Conservation (phyloP, 371 early-diverging fungal genomes). For the Mucor velutinosus region DNA sequence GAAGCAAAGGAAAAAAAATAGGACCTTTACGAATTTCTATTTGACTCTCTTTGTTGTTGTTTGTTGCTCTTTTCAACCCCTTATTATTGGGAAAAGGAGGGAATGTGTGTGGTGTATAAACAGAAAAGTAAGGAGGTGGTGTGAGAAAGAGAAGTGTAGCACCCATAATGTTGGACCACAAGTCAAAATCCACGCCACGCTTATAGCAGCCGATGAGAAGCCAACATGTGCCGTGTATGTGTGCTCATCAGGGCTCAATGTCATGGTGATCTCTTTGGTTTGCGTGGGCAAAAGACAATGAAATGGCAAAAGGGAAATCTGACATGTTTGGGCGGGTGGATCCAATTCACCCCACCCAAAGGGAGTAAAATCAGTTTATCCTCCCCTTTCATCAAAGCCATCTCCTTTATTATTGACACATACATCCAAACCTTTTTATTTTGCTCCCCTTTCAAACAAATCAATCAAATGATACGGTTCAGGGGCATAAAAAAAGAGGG, state of each 20-base stretch:
- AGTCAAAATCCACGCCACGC: neutral
- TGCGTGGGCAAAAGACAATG: neutral
- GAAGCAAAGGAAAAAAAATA: neutral
- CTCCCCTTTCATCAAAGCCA: neutral
- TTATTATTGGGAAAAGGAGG: slow-evolving; percentile 14
- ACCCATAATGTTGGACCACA: neutral
- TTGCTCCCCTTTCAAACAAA: neutral
- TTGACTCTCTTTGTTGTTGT: neutral
- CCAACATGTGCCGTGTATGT: neutral
- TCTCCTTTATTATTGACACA: slow-evolving; percentile 1
- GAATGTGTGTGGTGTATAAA: slow-evolving; percentile 13
- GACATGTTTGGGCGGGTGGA: neutral
- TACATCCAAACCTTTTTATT: neutral
- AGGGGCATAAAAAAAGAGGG: neutral
- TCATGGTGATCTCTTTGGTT: neutral
- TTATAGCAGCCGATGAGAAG: neutral
- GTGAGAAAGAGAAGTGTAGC: slow-evolving; percentile 11
- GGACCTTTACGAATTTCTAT: neutral
- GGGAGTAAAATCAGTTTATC: neutral
- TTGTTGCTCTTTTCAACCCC: neutral
- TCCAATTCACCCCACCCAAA: neutral
- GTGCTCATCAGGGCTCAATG: neutral
- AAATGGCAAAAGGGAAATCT: neutral
- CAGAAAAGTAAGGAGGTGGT: slow-evolving; percentile 20
- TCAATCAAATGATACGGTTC: neutral